These are phyloP conservation scores for Boletus rubescentipes DNA, from an alignment of 768 basidiomycete genomes.

Conservation along the genomic window DNA sequence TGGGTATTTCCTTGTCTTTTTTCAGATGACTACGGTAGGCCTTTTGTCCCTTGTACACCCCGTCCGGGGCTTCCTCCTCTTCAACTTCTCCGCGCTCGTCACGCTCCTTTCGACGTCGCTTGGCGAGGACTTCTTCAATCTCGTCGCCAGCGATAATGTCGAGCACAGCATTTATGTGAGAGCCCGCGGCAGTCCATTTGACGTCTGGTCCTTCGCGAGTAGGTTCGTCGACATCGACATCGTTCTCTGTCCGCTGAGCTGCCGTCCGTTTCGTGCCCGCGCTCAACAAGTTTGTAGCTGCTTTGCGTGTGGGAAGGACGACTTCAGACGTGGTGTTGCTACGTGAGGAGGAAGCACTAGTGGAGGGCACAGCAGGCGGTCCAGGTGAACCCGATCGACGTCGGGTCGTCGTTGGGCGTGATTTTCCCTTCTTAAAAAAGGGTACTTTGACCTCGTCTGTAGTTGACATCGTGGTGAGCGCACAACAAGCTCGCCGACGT, in stretches of 20 bases:
- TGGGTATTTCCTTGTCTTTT: conserved; percentile 81
- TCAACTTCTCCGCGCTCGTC: conserved; percentile 50
- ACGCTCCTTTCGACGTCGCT: conserved; percentile 59
- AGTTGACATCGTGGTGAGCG: conserved; percentile 31
- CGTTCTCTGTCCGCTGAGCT: conserved; percentile 47
- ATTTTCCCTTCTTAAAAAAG: conserved; percentile 87
- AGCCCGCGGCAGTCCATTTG: conserved; percentile 75
- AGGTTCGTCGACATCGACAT: conserved; percentile 48
- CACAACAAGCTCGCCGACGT: not conserved
- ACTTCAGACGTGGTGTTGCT: conserved; percentile 52
- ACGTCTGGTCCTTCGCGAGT: conserved; percentile 53
- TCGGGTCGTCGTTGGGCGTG: conserved; percentile 72
- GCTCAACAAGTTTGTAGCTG: conserved; percentile 66
- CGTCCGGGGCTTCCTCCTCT: conserved; percentile 63
- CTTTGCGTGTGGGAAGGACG: conserved; percentile 72
- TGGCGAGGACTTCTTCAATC: conserved; percentile 72
- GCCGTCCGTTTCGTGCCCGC: conserved; percentile 70
- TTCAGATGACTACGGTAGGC: conserved; percentile 80
- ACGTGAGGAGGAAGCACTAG: conserved; percentile 31
- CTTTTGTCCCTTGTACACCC: conserved; percentile 81
- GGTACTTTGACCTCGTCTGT: conserved; percentile 55
- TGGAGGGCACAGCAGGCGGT: conserved; percentile 37
- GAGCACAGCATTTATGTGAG: conserved; percentile 68
- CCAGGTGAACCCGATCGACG: conserved; percentile 63
- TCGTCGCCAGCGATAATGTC: conserved; percentile 85